Conservation (phyloP, 305 asterid species). For the Rubia balearica region DNA sequence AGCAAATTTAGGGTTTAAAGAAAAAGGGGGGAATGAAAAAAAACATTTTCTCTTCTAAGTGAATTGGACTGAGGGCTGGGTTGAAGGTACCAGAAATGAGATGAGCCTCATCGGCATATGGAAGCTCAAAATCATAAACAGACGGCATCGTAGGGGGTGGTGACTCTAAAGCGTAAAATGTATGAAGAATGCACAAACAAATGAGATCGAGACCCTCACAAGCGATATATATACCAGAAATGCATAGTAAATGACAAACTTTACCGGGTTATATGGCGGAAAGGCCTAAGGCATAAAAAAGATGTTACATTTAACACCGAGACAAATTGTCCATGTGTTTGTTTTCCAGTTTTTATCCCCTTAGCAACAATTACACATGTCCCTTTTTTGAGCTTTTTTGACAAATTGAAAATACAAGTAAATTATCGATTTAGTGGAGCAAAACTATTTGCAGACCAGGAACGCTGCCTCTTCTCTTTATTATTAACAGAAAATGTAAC, state of each 20-base stretch:
- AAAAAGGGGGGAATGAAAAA: not conserved
- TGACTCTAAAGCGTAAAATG: conserved; percentile 3
- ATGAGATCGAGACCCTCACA: conserved; percentile 3
- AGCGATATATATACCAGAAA: not conserved
- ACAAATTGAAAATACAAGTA: not conserved
- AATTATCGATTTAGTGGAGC: not conserved
- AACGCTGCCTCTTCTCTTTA: not conserved
- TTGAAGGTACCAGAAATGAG: conserved; percentile 14
- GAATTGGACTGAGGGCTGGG: not conserved
- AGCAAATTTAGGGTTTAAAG: conserved; percentile 7
- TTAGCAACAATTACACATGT: not conserved
- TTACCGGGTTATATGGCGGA: conserved; percentile 8
- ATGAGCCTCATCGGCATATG: conserved; percentile 12
- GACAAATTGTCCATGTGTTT: conserved; percentile 13
- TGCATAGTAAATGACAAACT: conserved; percentile 4
- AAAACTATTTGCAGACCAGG: not conserved
- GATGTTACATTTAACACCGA: conserved; percentile 6
- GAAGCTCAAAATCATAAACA: not conserved
- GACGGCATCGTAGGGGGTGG: conserved; percentile 9
- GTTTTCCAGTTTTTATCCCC: not conserved
- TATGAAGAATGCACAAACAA: conserved; percentile 5
- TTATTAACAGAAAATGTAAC: no score
- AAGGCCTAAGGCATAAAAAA: not conserved
- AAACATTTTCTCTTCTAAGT: not conserved
- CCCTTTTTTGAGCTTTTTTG: not conserved